A percentile compares a stretch with the other conserved stretches of the same genome.
Evolutionary conservation across 768 basidiomycete species (phyloP).

Genomic region (Kwoniella sp.): DNA sequence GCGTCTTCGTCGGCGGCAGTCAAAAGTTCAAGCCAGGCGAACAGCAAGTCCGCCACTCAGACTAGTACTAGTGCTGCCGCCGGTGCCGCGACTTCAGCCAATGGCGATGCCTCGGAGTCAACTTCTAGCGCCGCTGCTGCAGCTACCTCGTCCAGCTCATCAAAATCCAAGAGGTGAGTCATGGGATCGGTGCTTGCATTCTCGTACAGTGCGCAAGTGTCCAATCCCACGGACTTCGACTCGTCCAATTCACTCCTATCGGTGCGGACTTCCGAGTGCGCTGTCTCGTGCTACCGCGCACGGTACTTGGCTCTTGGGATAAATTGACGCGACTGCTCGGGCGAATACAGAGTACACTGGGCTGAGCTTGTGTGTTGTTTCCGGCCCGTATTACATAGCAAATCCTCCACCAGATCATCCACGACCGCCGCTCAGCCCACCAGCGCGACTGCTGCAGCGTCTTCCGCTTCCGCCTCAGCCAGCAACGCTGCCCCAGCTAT

Average conservation of each 20-base stretch:
- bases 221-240: too few species aligned
- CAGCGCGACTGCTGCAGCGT: neutral
- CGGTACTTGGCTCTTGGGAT: too few species aligned
- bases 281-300: too few species aligned
- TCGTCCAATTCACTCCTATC: too few species aligned
- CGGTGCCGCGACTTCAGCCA: neutral
- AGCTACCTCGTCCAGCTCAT: slow-evolving; percentile 4
- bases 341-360: too few species aligned
- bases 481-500: neutral
- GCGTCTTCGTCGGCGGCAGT: neutral
- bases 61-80: neutral
- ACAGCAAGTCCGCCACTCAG: neutral
- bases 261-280: too few species aligned
- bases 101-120: neutral
- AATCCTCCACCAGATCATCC: neutral
- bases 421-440: neutral
- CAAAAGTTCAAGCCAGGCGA: too few species aligned
- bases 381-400: neutral
- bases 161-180: neutral
- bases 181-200: too few species aligned
- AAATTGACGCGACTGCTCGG: too few species aligned
- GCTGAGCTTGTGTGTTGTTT: too few species aligned
- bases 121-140: neutral
- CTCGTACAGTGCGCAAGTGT: too few species aligned
- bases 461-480: neutral